Base-by-base conservation (phyloP, 139 green algal genomes). In the Coelastrella sp. region DNA sequence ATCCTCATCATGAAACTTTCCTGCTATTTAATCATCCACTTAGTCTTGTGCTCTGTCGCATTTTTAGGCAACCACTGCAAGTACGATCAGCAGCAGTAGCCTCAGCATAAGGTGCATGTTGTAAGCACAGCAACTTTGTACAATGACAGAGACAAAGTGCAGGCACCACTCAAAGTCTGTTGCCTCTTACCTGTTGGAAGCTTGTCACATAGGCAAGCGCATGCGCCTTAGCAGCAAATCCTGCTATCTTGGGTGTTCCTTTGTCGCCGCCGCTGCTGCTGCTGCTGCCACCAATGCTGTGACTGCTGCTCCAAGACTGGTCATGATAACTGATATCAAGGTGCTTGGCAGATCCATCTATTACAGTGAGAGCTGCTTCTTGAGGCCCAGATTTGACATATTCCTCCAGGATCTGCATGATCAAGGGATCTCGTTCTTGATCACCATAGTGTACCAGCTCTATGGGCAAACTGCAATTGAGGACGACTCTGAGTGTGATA, bases 401-500 rank as follows among this genome's bases (percentile, higher is more conserved):
- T 4, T 63, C 8, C 40, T 25, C 4, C 34, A 80, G 19, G 15
- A 37, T 8, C 21, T 38, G 17, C 43, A 48, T 23, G 43, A 80
- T 41, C 4, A 41, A 27, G 0, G 19, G 2, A 17, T 80, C 72
- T 37, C 27, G 41, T 15, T 66, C 15, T 30, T 34, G 11, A 0
- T 11, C 19, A 41, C 43, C 72, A 37, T 80, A 80, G 15, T 80
- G 37, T 21, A 80, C 72, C 19, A 80, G 51, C 43, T 80, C 72
- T 11, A 80, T 40, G 2, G 72, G 72, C 19, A 80, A 27, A n/a
- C 4, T 21, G 72, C 72, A 66, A 21, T 37, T 43, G 1, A 80
- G 72, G 8, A 27, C 25, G 4, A 67, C 30, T 15, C 43, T 43
- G 8, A 80, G 15, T 1, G 66, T 21, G 9, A 40, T 63, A 43